A percentile compares a stretch with the other conserved stretches of the same genome.
Evolutionary conservation across 352 stramenopile genomes (phyloP).

Genomic region (Globisporangium lucens): DNA sequence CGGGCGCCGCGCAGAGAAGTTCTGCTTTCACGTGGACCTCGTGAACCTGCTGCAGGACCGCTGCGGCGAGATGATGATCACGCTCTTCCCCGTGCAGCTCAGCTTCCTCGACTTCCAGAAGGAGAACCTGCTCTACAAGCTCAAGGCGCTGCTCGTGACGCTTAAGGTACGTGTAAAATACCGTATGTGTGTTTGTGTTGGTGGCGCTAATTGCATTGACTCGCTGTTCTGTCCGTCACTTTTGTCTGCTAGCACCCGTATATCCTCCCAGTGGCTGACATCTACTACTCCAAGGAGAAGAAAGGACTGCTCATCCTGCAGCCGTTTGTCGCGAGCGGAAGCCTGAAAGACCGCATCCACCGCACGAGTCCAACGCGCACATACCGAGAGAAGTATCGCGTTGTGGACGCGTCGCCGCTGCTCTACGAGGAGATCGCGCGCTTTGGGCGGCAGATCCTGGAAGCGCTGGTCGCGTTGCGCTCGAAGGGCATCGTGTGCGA

Average conservation of each 20-base stretch:
- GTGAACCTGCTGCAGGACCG: conserved; percentile 56
- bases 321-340: conserved; percentile 49
- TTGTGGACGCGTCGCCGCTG: conserved; percentile 35
- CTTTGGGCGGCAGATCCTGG: conserved; percentile 58
- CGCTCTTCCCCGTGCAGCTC: conserved; percentile 47
- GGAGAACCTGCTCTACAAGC: conserved; percentile 56
- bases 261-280: conserved; percentile 61
- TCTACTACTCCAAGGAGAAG: conserved; percentile 67
- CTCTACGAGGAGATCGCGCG: conserved; percentile 45
- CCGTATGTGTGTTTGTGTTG: neutral
- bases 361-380: conserved; percentile 32
- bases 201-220: neutral
- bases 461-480: conserved; percentile 48
- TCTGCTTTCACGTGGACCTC: conserved; percentile 68
- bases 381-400: conserved; percentile 57
- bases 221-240: neutral
- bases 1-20: conserved; percentile 58
- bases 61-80: conserved; percentile 57
- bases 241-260: conserved; percentile 51
- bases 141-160: conserved; percentile 76
- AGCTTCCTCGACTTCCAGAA: conserved; percentile 64
- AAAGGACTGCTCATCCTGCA: conserved; percentile 64
- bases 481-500: conserved; percentile 68
- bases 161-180: conserved; percentile 41
- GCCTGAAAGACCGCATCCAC: conserved; percentile 66